Evolutionary conservation across 192 early-diverging fungal species (phyloP).

Genomic region (Coemansia reversa): DNA sequence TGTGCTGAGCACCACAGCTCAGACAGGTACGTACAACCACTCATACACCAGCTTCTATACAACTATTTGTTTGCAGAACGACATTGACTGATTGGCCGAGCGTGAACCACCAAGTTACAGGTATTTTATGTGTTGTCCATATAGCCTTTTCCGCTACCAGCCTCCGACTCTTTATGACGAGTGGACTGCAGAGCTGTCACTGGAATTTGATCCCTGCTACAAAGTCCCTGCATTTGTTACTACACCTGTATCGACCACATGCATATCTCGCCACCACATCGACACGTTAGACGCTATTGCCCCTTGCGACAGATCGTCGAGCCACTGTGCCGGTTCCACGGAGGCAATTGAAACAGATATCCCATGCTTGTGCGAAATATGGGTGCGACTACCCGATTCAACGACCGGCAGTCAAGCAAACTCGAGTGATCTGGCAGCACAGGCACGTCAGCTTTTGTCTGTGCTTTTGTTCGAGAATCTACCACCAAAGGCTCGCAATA

Average conservation of each 20-base stretch:
- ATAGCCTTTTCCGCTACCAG: constrained; percentile 28
- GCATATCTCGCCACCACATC: constrained; percentile 16
- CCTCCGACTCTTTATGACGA: constrained; percentile 28
- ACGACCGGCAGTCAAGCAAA: neutral
- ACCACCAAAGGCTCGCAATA: constrained; percentile 9
- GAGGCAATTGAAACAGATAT: neutral
- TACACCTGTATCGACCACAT: constrained; percentile 1
- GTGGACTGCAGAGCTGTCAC: constrained; percentile 21
- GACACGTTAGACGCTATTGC: constrained; percentile 29
- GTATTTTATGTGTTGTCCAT: neutral
- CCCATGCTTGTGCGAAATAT: constrained; percentile 34
- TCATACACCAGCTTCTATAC: no score
- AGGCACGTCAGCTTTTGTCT: constrained; percentile 18
- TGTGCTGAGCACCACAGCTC: constrained; percentile 8
- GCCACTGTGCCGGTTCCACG: neutral
- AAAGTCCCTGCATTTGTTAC: constrained; percentile 12
- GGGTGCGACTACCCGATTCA: constrained; percentile 12
- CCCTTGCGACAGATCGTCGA: constrained; percentile 5
- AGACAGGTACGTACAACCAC: constrained; percentile 13
- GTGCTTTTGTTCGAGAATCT: constrained; percentile 32
- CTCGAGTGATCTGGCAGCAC: neutral
- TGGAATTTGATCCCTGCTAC: constrained; percentile 26
- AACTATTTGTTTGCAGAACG: no score
- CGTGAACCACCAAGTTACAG: neutral
- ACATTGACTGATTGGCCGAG: neutral